Conservation (phyloP, 2,329 filamentous ascomycete genomes). For the Ceratocystis huliohia region DNA sequence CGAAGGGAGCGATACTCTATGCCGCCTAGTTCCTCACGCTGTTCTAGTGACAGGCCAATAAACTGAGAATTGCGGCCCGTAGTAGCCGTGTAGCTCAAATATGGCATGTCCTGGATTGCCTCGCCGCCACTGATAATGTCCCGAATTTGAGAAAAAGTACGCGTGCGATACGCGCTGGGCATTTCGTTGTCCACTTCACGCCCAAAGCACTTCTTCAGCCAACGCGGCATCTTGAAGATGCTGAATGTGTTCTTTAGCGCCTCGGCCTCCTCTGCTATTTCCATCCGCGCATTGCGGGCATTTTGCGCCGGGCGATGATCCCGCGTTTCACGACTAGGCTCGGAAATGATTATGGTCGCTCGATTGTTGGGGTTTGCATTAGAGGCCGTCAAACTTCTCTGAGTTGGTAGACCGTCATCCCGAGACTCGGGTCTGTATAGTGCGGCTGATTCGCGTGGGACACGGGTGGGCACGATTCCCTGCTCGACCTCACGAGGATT, state of each 20-base stretch:
- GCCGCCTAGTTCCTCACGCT: conserved; percentile 86
- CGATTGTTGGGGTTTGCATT: conserved; percentile 5
- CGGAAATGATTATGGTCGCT: conserved; percentile 43
- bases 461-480: conserved; percentile 54
- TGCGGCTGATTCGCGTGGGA: conserved; percentile 25
- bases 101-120: conserved; percentile 50
- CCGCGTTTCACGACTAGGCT: conserved; percentile 35
- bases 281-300: conserved; percentile 19
- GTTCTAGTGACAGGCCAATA: conserved; percentile 72
- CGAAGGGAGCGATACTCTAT: conserved; percentile 93
- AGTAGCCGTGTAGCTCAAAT: conserved; percentile 88
- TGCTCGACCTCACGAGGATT: conserved; percentile 82
- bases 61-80: conserved; percentile 89
- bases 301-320: background rate
- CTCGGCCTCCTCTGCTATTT: conserved; percentile 31
- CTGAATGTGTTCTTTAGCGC: conserved; percentile 26
- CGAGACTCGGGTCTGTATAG: conserved; percentile 13
- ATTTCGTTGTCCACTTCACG: conserved; percentile 12
- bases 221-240: conserved; percentile 19
- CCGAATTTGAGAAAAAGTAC: conserved; percentile 16
- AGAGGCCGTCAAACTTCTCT: background rate
- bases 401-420: conserved; percentile 5
- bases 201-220: conserved; percentile 15
- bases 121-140: conserved; percentile 17
- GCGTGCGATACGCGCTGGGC: conserved; percentile 13